phyloP scores from a whole-genome alignment of 176 grass and related monocot genomes.

The Miscanthus lutarioriparius region DNA sequence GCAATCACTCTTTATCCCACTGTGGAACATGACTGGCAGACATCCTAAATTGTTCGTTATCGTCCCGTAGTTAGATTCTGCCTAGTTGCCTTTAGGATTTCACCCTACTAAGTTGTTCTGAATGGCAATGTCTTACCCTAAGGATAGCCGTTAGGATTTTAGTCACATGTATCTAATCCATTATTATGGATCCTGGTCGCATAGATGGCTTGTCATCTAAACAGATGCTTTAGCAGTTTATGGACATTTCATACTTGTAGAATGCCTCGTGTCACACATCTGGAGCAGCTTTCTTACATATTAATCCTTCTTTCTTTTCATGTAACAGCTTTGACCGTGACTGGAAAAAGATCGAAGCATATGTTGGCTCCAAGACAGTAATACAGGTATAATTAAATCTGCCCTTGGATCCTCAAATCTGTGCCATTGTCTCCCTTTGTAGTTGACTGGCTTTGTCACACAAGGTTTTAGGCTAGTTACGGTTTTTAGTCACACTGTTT shows the following conservation, averaged over 20 bases:
- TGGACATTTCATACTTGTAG: background rate
- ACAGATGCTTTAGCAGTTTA: background rate
- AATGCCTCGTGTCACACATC: background rate
- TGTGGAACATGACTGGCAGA: background rate
- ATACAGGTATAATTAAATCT: conserved; percentile 65
- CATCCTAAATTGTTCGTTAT: background rate
- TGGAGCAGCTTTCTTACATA: background rate
- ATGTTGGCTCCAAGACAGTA: conserved; percentile 74
- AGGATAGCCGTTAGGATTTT: background rate
- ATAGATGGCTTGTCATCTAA: background rate
- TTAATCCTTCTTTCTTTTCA: background rate
- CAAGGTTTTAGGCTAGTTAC: background rate
- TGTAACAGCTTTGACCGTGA: conserved; percentile 69
- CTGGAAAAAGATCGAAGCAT: conserved; percentile 77
- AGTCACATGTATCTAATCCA: background rate
- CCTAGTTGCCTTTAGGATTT: background rate
- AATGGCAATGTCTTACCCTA: background rate
- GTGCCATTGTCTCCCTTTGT: background rate
- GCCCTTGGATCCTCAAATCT: background rate
- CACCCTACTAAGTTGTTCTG: background rate
- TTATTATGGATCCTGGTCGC: background rate
- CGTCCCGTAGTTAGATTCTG: background rate
- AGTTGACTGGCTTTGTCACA: background rate
- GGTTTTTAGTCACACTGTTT: background rate
- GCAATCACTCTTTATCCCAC: background rate